Evolutionary conservation across 1,284 basidiomycete species (phyloP).

Genomic region (Trichosporon sp.): DNA sequence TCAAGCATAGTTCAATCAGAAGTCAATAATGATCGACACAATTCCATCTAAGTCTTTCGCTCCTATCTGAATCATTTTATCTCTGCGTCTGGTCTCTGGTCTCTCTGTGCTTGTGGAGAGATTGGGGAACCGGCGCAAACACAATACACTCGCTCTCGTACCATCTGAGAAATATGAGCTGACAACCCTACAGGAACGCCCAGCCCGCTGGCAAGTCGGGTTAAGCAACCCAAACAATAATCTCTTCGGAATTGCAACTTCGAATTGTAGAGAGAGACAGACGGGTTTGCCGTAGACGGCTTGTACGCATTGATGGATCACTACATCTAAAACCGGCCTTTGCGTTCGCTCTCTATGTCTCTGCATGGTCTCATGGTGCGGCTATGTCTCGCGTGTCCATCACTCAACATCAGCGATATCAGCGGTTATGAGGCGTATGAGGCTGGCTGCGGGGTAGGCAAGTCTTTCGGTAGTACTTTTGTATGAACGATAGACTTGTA

Average conservation of each 20-base stretch:
- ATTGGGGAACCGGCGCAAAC: constrained; percentile 14
- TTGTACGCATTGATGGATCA: constrained; percentile 23
- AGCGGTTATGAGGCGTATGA: too few relatives aligned
- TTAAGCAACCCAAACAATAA: constrained; percentile 26
- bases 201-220: constrained; percentile 48
- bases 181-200: constrained; percentile 39
- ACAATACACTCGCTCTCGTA: background rate
- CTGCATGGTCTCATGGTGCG: background rate
- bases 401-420: too few relatives aligned
- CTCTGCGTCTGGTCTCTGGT: constrained; percentile 11
- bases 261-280: constrained; percentile 8
- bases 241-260: constrained; percentile 4
- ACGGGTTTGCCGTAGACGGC: constrained; percentile 20
- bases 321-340: constrained; percentile 15
- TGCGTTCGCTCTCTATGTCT: too few relatives aligned
- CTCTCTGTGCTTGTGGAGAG: constrained; percentile 3
- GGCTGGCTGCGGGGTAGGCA: background rate
- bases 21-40: constrained; percentile 60
- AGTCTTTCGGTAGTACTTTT: background rate
- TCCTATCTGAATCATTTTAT: constrained; percentile 67
- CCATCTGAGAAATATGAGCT: background rate
- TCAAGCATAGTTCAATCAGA: constrained; percentile 92
- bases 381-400: too few relatives aligned
- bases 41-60: constrained; percentile 59
- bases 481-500: background rate